phyloP scores from a whole-genome alignment of 805 yeast species.

The Cyberlindnera maclurae region DNA sequence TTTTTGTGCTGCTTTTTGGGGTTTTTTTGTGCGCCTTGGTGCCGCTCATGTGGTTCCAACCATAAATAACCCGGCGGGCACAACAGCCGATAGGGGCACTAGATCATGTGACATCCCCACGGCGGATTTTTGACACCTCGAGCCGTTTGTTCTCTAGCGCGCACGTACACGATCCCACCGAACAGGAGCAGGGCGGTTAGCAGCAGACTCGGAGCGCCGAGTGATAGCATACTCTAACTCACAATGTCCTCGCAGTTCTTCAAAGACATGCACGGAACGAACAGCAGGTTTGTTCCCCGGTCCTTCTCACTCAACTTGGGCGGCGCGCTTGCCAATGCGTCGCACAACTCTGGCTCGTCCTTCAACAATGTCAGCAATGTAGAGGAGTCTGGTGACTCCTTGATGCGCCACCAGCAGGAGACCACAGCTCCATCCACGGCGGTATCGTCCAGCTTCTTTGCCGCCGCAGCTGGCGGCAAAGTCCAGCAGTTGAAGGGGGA shows the following conservation, averaged over 20 bases:
- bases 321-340: slow-evolving; percentile 3
- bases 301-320: slow-evolving; percentile 17
- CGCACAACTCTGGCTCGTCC: neutral
- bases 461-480: slow-evolving; percentile 2
- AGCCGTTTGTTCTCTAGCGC: no score
- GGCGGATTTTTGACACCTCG: no score
- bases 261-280: slow-evolving; percentile 19
- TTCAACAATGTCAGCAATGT: neutral
- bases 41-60: no score
- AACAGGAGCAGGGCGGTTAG: no score
- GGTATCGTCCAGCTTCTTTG: slow-evolving; percentile 1
- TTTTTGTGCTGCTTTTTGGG: no score
- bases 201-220: neutral
- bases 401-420: slow-evolving; percentile 3
- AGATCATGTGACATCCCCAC: no score
- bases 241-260: slow-evolving; percentile 21
- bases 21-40: no score
- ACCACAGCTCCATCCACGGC: slow-evolving; percentile 12
- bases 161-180: no score
- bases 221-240: neutral
- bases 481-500: neutral
- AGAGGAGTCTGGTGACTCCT: slow-evolving; percentile 4
- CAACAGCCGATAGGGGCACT: no score
- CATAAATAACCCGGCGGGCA: no score
- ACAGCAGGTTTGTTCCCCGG: slow-evolving; percentile 19